Evolutionary conservation across 73 alveolate species (phyloP).

Genomic region (Blepharisma japonicum): DNA sequence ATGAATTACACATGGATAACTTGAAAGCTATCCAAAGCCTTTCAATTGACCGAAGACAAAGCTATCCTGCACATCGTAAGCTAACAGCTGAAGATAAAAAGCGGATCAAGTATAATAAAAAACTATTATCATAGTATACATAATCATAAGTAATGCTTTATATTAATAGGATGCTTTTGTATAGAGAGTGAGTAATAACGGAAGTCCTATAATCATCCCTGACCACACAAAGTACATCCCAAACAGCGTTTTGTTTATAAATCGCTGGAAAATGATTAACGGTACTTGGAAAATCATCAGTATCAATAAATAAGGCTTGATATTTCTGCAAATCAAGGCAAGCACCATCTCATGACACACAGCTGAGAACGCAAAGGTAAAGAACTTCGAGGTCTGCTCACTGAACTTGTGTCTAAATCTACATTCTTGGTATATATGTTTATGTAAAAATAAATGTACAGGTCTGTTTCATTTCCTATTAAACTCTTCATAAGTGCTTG

Average conservation of each 20-base stretch:
- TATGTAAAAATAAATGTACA: constrained; percentile 40
- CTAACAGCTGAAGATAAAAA: too few relatives aligned
- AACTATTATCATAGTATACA: too few relatives aligned
- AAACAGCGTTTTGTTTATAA: constrained; percentile 35
- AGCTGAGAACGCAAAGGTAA: constrained; percentile 62
- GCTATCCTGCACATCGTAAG: too few relatives aligned
- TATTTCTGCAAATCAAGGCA: constrained; percentile 40
- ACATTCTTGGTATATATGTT: constrained; percentile 52
- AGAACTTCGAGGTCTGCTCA: constrained; percentile 31
- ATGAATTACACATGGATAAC: too few relatives aligned
- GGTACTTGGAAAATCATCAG: constrained; percentile 49
- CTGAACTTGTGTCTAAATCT: constrained; percentile 30
- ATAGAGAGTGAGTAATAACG: constrained; percentile 34
- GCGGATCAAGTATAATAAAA: too few relatives aligned
- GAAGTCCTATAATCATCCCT: constrained; percentile 43
- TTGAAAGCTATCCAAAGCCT: too few relatives aligned
- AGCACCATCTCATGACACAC: constrained; percentile 54
- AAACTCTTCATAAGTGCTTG: constrained; percentile 41
- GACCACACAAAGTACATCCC: constrained; percentile 46
- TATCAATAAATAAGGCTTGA: constrained; percentile 38
- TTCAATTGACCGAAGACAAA: too few relatives aligned
- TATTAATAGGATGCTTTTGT: too few relatives aligned
- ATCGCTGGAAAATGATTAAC: constrained; percentile 33
- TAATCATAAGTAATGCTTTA: too few relatives aligned
- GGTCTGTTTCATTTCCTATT: constrained; percentile 48